Conservation (phyloP, 192 early-diverging fungal genomes). For the Haplosporangium gracile region DNA sequence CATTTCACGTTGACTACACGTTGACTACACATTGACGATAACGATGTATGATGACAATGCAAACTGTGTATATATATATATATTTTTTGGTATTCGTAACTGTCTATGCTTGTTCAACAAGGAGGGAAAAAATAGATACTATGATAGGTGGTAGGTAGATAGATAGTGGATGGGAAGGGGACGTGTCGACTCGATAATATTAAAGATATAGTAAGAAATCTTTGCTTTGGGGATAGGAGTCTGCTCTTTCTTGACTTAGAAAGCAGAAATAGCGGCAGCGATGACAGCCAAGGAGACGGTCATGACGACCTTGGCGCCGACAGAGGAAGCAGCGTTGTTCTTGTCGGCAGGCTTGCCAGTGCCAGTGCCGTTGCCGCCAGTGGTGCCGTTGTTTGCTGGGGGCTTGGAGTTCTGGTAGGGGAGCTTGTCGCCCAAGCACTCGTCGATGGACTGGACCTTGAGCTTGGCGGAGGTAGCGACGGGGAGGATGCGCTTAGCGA, state of each 20-base stretch:
- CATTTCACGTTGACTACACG: background rate
- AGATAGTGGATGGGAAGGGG: background rate
- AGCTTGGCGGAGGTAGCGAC: slow-evolving; percentile 28
- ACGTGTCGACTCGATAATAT: background rate
- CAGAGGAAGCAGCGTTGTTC: background rate
- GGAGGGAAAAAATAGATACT: background rate
- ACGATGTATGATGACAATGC: background rate
- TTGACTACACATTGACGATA: background rate
- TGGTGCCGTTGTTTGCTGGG: background rate
- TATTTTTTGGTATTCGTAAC: background rate
- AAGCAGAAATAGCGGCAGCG: slow-evolving; percentile 2
- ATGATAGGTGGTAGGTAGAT: background rate
- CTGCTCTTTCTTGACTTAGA: background rate
- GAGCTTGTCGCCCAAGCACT: slow-evolving; percentile 39
- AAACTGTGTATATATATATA: background rate
- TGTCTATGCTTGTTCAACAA: background rate
- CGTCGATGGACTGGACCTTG: slow-evolving; percentile 36
- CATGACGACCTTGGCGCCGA: slow-evolving; percentile 12
- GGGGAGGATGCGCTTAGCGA: slow-evolving; percentile 57
- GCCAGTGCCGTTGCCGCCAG: background rate
- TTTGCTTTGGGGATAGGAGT: background rate
- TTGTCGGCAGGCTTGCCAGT: background rate
- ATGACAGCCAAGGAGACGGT: slow-evolving; percentile 7
- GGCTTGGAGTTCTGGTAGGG: slow-evolving; percentile 26
- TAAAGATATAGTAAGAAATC: background rate